phyloP scores from a whole-genome alignment of 768 basidiomycete species.

The Suillus ampliporus region DNA sequence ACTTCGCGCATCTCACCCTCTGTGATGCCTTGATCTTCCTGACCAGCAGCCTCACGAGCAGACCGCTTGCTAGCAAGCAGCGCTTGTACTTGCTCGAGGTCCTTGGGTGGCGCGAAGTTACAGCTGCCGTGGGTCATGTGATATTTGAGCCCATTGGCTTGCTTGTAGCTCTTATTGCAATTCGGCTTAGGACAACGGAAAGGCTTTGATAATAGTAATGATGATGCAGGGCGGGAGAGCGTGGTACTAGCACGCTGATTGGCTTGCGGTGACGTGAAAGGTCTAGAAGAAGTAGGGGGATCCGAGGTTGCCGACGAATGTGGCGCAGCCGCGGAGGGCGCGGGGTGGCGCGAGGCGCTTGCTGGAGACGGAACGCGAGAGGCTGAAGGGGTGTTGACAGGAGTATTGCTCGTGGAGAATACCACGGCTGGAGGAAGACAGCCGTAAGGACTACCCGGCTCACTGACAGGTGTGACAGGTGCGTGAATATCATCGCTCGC shows the following conservation, averaged over 20 bases:
- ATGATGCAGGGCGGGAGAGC: constrained; percentile 56
- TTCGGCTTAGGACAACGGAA: constrained; percentile 94
- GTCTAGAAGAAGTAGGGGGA: constrained; percentile 26
- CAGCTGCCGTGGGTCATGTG: constrained; percentile 93
- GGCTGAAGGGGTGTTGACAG: constrained; percentile 51
- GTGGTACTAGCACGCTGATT: constrained; percentile 48
- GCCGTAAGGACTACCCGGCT: constrained; percentile 40
- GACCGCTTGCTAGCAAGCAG: constrained; percentile 58
- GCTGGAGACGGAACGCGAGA: constrained; percentile 48
- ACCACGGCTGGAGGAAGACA: constrained; percentile 74
- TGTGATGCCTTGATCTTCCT: constrained; percentile 50
- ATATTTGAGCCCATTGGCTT: constrained; percentile 94
- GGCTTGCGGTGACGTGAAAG: constrained; percentile 32
- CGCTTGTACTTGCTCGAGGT: constrained; percentile 77
- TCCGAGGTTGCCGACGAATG: constrained; percentile 33
- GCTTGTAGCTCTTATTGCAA: constrained; percentile 96
- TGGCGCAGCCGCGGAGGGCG: constrained; percentile 18
- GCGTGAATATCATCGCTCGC: constrained; percentile 35
- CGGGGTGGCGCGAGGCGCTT: constrained; percentile 26
- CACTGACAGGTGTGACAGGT: constrained; percentile 35
- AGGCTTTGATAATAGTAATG: constrained; percentile 79
- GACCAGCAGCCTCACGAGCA: constrained; percentile 46
- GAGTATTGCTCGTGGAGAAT: constrained; percentile 55
- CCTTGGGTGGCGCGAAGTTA: constrained; percentile 91
- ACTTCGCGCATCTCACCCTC: constrained; percentile 73